These are phyloP conservation scores for Aspergillus puulaauensis DNA, from an alignment of 2,329 filamentous ascomycete species.

Conservation along the genomic window DNA sequence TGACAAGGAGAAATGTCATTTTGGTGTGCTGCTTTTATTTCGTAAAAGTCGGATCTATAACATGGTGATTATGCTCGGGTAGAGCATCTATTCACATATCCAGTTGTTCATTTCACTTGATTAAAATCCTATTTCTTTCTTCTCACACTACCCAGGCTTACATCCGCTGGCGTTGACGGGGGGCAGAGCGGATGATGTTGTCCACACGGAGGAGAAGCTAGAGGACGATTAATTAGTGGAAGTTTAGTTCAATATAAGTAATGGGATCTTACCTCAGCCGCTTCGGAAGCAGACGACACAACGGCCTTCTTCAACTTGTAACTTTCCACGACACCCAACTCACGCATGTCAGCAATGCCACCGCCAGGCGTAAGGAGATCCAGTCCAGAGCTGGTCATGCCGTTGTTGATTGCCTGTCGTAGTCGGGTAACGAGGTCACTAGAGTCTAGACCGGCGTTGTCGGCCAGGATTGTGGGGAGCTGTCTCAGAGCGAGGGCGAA, in stretches of 20 bases:
- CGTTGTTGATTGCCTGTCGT: conserved; percentile 91
- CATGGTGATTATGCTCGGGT: conserved; percentile 15
- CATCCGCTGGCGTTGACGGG: conserved; percentile 76
- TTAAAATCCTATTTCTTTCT: conserved; percentile 2
- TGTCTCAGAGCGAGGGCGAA: conserved; percentile 89
- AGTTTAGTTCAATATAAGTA: background rate
- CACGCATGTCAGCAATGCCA: conserved; percentile 92
- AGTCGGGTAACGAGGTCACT: conserved; percentile 89
- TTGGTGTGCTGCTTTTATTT: conserved; percentile 11
- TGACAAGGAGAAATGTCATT: too few species aligned
- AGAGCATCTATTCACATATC: conserved; percentile 13
- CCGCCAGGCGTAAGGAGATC: conserved; percentile 88
- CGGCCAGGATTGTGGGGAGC: conserved; percentile 91
- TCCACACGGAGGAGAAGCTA: conserved; percentile 89
- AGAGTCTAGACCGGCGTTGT: conserved; percentile 95
- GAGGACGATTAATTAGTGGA: conserved; percentile 15
- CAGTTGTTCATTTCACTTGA: conserved; percentile 8
- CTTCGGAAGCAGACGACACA: conserved; percentile 92
- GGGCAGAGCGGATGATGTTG: conserved; percentile 94
- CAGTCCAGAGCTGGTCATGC: conserved; percentile 86
- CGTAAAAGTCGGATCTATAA: conserved; percentile 17
- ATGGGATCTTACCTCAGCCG: conserved; percentile 73
- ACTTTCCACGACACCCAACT: conserved; percentile 92
- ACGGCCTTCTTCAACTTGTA: conserved; percentile 99
- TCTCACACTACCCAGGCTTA: conserved; percentile 37